Conservation (phyloP, 1,284 basidiomycete species). For the Malassezia obtusa region DNA sequence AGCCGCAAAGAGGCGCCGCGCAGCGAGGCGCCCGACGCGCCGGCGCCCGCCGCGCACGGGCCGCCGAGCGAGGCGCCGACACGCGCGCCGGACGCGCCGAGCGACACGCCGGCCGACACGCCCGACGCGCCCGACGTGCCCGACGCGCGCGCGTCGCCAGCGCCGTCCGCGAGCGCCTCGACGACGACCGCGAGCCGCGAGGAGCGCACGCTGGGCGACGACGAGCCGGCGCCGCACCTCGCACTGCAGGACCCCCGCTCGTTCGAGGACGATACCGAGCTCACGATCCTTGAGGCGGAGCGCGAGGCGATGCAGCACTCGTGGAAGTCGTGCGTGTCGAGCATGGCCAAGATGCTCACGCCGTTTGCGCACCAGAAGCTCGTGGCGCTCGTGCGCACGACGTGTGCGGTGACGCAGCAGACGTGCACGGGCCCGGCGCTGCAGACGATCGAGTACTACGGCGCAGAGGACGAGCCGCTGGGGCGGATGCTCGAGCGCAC, state of each 20-base stretch:
- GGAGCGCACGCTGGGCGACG: not conserved
- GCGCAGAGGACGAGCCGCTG: constrained; percentile 79
- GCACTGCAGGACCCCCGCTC: constrained; percentile 1
- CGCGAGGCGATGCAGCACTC: constrained; percentile 21
- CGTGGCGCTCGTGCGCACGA: constrained; percentile 62
- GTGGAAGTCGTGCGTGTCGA: constrained; percentile 25
- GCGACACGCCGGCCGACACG: too few relatives aligned
- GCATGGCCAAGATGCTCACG: constrained; percentile 56
- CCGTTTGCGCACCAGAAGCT: constrained; percentile 90
- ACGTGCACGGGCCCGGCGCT: constrained; percentile 53
- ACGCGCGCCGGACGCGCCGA: too few relatives aligned
- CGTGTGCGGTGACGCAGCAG: constrained; percentile 56
- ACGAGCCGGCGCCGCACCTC: not conserved
- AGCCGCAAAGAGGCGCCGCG: too few relatives aligned
- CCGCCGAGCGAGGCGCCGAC: not conserved
- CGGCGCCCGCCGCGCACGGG: too few relatives aligned
- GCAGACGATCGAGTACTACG: constrained; percentile 76
- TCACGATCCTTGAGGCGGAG: constrained; percentile 21
- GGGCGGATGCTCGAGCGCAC: constrained; percentile 81
- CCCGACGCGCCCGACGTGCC: not conserved
- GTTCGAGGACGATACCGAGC: constrained; percentile 18
- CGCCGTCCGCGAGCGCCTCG: not conserved
- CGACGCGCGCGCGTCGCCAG: not conserved
- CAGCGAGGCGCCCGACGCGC: too few relatives aligned
- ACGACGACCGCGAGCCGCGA: not conserved